phyloP scores from a whole-genome alignment of 2,329 filamentous ascomycete genomes.

The Trichoderma polysporum region DNA sequence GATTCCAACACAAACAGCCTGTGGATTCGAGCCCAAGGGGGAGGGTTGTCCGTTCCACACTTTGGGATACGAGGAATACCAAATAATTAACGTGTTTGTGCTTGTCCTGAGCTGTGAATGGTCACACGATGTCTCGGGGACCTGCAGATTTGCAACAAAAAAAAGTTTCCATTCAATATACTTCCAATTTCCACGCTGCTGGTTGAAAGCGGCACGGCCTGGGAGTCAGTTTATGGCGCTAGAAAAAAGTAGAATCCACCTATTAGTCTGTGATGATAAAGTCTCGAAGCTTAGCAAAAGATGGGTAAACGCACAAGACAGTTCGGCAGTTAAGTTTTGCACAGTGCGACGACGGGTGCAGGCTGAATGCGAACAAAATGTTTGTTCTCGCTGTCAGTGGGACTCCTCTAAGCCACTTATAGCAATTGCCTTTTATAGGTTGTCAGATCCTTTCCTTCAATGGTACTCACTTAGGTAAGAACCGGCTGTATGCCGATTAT shows the following conservation, averaged over 20 bases:
- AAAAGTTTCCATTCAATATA: neutral
- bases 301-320: neutral
- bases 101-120: neutral
- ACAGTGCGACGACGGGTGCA: neutral
- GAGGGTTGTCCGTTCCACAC: neutral
- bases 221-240: neutral
- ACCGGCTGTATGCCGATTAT: neutral
- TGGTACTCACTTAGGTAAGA: neutral
- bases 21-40: neutral
- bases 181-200: neutral
- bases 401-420: neutral
- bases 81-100: neutral
- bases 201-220: neutral
- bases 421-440: neutral
- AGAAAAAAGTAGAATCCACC: neutral
- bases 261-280: neutral
- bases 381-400: neutral
- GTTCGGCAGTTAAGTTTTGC: neutral
- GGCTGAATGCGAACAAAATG: neutral
- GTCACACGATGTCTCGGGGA: neutral
- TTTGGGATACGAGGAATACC: neutral
- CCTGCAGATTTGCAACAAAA: neutral
- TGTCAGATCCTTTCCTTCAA: neutral
- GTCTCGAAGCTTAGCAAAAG: neutral
- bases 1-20: neutral